These are phyloP conservation scores for Aspergillus hancockii DNA, from an alignment of 495 filamentous ascomycete species.

Conservation along the genomic window DNA sequence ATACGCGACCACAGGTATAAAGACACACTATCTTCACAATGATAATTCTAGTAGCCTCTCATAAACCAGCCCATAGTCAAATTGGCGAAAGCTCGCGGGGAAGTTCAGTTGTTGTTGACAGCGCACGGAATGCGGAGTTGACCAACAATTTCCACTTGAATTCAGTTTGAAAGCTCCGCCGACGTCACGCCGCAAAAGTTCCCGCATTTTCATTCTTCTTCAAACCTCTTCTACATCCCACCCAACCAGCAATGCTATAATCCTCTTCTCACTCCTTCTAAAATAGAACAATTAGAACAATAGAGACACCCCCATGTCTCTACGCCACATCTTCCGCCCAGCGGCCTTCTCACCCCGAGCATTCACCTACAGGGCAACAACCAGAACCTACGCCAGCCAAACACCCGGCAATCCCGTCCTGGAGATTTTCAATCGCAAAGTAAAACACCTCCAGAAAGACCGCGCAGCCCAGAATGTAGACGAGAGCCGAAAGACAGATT, in stretches of 20 bases:
- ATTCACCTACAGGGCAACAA: conserved; percentile 3
- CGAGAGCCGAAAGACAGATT: conserved; percentile 77
- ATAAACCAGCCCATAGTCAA: background rate
- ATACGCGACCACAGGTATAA: background rate
- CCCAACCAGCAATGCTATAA: background rate
- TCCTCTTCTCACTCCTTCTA: background rate
- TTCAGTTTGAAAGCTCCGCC: background rate
- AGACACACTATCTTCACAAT: background rate
- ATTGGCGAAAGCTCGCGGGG: background rate
- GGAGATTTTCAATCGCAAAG: conserved; percentile 86
- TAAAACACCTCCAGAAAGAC: conserved; percentile 89
- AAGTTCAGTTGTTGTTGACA: conserved; percentile 1
- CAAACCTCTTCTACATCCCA: background rate
- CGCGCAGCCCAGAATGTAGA: conserved; percentile 73
- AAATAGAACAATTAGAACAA: background rate
- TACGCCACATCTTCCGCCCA: conserved; percentile 29
- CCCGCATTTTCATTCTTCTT: background rate
- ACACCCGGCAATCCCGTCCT: conserved; percentile 71
- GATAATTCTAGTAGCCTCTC: background rate
- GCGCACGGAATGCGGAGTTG: conserved; percentile 5
- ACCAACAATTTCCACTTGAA: background rate
- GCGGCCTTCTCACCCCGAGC: conserved; percentile 14
- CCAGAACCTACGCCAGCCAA: conserved; percentile 72
- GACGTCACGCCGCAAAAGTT: conserved; percentile 11
- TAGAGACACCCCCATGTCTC: conserved; percentile 23